Percentiles rank a stretch among this genome's conserved stretches.
Evolutionary conservation across 257 asterid genomes (phyloP).

Genomic region (Scutellaria baicalensis): DNA sequence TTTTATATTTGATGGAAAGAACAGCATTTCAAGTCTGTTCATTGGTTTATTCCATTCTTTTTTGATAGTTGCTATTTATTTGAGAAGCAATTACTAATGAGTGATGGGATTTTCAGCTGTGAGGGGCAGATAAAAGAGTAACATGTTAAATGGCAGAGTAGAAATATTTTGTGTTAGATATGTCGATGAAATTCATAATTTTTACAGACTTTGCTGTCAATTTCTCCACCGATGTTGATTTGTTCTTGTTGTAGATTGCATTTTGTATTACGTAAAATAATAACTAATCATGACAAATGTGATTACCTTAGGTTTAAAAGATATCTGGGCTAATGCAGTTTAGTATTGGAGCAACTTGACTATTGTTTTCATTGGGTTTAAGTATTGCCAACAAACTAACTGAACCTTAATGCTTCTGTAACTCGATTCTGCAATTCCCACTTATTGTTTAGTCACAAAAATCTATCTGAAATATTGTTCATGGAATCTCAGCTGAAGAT

Average conservation of each 20-base stretch:
- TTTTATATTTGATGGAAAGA: background rate
- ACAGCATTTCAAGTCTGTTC: background rate
- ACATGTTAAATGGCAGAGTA: background rate
- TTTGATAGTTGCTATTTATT: background rate
- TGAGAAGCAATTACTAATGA: background rate
- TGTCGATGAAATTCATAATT: background rate
- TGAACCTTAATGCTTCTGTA: background rate
- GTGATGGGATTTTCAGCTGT: background rate
- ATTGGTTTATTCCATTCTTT: background rate
- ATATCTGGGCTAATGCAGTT: background rate
- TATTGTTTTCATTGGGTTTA: background rate
- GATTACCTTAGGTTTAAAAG: background rate
- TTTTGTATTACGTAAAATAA: background rate
- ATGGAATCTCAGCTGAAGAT: constrained; percentile 66
- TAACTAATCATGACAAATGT: background rate
- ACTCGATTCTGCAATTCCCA: background rate
- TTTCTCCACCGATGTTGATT: background rate
- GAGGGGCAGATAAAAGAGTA: background rate
- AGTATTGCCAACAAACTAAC: background rate
- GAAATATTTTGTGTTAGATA: background rate
- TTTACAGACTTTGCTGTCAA: background rate
- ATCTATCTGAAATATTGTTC: constrained; percentile 20
- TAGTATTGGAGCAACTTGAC: background rate
- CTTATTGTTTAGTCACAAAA: background rate
- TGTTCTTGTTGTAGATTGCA: background rate